phyloP scores from a whole-genome alignment of 345 rosid genomes.

The Populus euphratica region DNA sequence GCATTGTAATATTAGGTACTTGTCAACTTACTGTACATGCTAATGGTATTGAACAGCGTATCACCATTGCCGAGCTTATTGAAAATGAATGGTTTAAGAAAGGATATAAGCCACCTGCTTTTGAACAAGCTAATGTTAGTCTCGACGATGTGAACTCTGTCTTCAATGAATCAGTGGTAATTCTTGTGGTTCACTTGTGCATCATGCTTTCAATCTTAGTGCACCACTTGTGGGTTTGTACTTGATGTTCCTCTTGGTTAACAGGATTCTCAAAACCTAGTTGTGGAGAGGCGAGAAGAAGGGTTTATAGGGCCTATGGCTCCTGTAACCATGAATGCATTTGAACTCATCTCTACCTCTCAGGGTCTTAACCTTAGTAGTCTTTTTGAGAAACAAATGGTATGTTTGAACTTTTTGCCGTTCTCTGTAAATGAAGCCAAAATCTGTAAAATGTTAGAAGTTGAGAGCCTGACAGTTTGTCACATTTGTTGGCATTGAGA shows the following conservation, averaged over 20 bases:
- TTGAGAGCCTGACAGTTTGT: not conserved
- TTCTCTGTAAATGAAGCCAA: not conserved
- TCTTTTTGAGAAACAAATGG: slow-evolving; percentile 97
- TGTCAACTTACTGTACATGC: slow-evolving; percentile 12
- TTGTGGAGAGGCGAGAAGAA: slow-evolving; percentile 84
- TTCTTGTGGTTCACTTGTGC: slow-evolving; percentile 14
- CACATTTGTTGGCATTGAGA: not conserved
- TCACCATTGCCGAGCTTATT: slow-evolving; percentile 70
- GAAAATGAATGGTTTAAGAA: slow-evolving; percentile 98
- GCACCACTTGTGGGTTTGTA: slow-evolving; percentile 8
- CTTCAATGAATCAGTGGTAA: slow-evolving; percentile 72
- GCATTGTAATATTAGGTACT: not conserved
- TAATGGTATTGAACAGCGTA: slow-evolving; percentile 63
- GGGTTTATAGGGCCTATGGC: slow-evolving; percentile 40
- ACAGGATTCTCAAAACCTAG: slow-evolving; percentile 68
- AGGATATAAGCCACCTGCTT: slow-evolving; percentile 82
- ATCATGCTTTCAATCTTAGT: not conserved
- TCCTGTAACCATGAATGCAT: slow-evolving; percentile 93
- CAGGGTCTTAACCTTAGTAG: slow-evolving; percentile 94
- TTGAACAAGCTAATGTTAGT: slow-evolving; percentile 71
- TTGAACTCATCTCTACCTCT: slow-evolving; percentile 92
- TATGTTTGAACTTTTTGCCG: slow-evolving; percentile 19
- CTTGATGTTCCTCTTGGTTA: slow-evolving; percentile 19
- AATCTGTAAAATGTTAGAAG: not conserved
- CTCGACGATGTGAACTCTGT: slow-evolving; percentile 83